phyloP scores from a whole-genome alignment of 2,329 filamentous ascomycete genomes.

The Epichloe gansuensis region DNA sequence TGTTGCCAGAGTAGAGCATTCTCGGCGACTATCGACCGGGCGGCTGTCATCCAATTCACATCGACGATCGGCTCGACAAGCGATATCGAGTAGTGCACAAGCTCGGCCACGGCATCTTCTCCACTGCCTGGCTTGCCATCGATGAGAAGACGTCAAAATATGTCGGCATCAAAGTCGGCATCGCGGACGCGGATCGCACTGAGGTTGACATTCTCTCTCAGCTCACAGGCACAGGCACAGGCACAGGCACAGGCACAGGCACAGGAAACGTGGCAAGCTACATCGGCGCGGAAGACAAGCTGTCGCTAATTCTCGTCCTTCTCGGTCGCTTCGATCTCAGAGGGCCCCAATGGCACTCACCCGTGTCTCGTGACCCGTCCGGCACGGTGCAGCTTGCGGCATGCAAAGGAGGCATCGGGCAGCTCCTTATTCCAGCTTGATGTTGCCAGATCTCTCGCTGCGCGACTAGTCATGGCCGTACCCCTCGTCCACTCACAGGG shows the following conservation, averaged over 20 bases:
- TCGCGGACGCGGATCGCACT: conserved; percentile 11
- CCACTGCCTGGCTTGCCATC: conserved; percentile 16
- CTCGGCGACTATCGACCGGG: conserved; percentile 6
- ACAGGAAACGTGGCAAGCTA: no score
- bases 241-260: background rate
- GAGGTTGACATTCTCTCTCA: conserved; percentile 15
- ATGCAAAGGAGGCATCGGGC: conserved; percentile 10
- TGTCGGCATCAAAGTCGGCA: conserved; percentile 23
- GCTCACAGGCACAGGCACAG: background rate
- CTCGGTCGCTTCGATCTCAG: conserved; percentile 13
- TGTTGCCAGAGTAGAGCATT: conserved; percentile 10
- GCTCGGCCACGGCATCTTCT: conserved; percentile 25
- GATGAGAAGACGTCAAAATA: conserved; percentile 16
- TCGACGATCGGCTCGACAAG: conserved; percentile 25
- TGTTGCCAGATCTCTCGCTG: no score
- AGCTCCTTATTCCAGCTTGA: conserved; percentile 5
- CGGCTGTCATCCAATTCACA: conserved; percentile 28
- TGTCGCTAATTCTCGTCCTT: conserved; percentile 8
- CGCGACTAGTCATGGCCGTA: conserved; percentile 18
- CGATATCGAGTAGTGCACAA: conserved; percentile 30
- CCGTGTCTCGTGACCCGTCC: conserved; percentile 15
- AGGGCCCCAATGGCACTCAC: conserved; percentile 12
- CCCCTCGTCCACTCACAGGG: conserved; percentile 7
- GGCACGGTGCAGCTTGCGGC: conserved; percentile 15
- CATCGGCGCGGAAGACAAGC: background rate